Percentiles rank a stretch among this genome's conserved stretches.
Evolutionary conservation across 108 stramenopile genomes (phyloP).

Genomic region (Chaetoceros muelleri): DNA sequence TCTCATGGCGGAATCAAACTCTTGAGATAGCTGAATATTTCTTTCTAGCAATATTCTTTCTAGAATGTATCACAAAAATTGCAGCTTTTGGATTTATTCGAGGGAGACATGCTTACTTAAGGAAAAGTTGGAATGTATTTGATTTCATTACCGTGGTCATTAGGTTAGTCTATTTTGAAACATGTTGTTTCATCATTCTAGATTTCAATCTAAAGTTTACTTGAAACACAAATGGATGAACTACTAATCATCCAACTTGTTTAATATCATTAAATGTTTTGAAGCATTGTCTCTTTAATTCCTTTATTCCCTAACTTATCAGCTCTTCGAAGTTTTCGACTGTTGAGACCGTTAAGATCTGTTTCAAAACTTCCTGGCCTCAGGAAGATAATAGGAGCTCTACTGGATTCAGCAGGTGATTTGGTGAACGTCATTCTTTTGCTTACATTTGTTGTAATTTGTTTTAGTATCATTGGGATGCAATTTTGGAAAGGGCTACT

Average conservation of each 20-base stretch:
- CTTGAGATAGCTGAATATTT: slow-evolving; percentile 17
- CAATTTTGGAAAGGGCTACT: slow-evolving; percentile 46
- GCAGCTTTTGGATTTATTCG: slow-evolving; percentile 37
- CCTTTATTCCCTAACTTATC: slow-evolving; percentile 47
- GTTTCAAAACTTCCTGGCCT: slow-evolving; percentile 47
- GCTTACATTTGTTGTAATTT: slow-evolving; percentile 35
- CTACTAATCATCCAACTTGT: too few species aligned
- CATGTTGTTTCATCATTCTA: neutral
- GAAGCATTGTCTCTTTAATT: slow-evolving; percentile 23
- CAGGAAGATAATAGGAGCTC: slow-evolving; percentile 39
- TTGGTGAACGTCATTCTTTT: slow-evolving; percentile 54
- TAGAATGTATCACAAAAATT: slow-evolving; percentile 47
- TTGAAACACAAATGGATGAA: too few species aligned
- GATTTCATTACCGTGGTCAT: slow-evolving; percentile 41
- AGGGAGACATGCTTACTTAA: slow-evolving; percentile 29
- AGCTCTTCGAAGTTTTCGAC: slow-evolving; percentile 41
- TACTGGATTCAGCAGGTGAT: slow-evolving; percentile 34
- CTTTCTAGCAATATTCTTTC: slow-evolving; percentile 35
- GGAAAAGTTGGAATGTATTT: slow-evolving; percentile 56
- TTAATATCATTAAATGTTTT: neutral
- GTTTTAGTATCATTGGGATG: slow-evolving; percentile 60
- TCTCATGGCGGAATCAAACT: slow-evolving; percentile 10
- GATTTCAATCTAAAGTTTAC: neutral
- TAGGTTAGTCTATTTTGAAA: slow-evolving; percentile 10
- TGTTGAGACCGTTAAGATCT: slow-evolving; percentile 55